These are phyloP conservation scores for Trichosporon sp. DNA, from an alignment of 1,284 basidiomycete species.

Conservation along the genomic window DNA sequence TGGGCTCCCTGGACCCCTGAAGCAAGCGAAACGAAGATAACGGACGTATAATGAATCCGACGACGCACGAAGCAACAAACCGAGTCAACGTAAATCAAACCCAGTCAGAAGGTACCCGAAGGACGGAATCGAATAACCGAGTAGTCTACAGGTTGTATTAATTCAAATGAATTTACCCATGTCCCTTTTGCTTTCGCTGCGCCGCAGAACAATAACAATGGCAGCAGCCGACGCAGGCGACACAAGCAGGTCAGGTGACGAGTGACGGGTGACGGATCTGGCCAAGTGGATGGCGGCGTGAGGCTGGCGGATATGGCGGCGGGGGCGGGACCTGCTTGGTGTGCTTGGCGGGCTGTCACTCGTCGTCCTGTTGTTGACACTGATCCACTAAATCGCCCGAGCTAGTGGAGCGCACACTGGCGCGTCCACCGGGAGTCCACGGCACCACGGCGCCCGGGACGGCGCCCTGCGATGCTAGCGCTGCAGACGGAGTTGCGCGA, in stretches of 20 bases:
- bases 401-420: not conserved
- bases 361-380: not conserved
- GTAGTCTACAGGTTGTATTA: not conserved
- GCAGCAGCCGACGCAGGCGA: not conserved
- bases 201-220: not conserved
- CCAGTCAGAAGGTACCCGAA: not conserved
- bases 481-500: not conserved
- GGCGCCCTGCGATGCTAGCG: no score
- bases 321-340: not conserved
- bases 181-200: not conserved
- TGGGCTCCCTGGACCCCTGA: not conserved
- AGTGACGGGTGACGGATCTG: not conserved
- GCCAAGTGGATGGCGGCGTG: not conserved
- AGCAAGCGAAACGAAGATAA: not conserved
- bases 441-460: not conserved
- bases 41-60: not conserved
- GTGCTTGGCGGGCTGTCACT: not conserved
- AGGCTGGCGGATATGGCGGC: no score
- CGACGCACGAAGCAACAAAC: not conserved
- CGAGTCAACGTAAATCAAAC: not conserved
- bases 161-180: not conserved
- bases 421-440: not conserved
- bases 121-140: not conserved
- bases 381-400: not conserved
- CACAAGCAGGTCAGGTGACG: not conserved